These are phyloP conservation scores for Ganoderma lingzhi DNA, from an alignment of 1,284 basidiomycete species.

Conservation along the genomic window DNA sequence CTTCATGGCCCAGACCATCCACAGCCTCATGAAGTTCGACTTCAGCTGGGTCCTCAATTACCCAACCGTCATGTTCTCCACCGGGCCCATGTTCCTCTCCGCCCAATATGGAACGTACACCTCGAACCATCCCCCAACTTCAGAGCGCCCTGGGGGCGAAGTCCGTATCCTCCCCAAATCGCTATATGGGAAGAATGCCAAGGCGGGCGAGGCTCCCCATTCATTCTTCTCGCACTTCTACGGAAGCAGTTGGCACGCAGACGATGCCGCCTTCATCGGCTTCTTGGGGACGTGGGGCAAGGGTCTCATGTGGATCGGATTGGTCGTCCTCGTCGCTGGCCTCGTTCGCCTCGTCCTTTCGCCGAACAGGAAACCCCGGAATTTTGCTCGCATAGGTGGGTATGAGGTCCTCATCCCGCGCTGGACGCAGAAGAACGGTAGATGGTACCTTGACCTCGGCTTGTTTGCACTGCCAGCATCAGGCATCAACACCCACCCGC, in stretches of 20 bases:
- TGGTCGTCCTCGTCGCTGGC: constrained; percentile 75
- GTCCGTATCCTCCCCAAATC: constrained; percentile 93
- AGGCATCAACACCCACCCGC: constrained; percentile 55
- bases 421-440: constrained; percentile 69
- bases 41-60: constrained; percentile 95
- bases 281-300: constrained; percentile 92
- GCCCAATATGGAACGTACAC: constrained; percentile 88
- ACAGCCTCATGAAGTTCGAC: constrained; percentile 93
- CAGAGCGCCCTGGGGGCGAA: constrained; percentile 62
- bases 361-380: constrained; percentile 57
- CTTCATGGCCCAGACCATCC: constrained; percentile 93
- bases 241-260: constrained; percentile 96
- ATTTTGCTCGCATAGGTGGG: constrained; percentile 66
- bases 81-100: constrained; percentile 94
- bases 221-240: constrained; percentile 97
- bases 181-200: constrained; percentile 97
- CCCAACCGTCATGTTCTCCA: constrained; percentile 99
- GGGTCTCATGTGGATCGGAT: constrained; percentile 83
- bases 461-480: constrained; percentile 62
- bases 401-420: constrained; percentile 82
- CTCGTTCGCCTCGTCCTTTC: constrained; percentile 64
- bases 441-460: constrained; percentile 76
- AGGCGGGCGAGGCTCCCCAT: constrained; percentile 84
- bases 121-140: constrained; percentile 72
- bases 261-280: constrained; percentile 92